Conservation (phyloP, 129 eudicot species). For the Ambrosia trifida region DNA sequence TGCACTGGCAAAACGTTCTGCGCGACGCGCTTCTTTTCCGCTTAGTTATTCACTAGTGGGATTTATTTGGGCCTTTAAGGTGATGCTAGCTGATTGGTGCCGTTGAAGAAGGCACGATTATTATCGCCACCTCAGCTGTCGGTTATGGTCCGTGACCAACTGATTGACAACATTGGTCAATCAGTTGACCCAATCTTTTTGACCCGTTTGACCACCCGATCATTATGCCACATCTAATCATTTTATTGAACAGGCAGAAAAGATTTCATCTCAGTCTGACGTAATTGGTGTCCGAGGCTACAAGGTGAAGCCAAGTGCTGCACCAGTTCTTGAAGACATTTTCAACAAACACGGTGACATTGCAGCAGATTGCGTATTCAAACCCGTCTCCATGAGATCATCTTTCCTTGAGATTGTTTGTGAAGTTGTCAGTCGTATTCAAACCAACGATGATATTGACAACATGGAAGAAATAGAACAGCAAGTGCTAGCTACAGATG, state of each 20-base stretch:
- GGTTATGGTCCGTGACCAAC: neutral
- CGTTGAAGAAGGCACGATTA: neutral
- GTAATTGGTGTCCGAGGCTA: slow-evolving; percentile 36
- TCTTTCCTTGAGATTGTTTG: slow-evolving; percentile 31
- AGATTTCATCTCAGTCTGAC: slow-evolving; percentile 1
- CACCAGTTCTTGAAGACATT: slow-evolving; percentile 35
- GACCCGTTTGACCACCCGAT: neutral
- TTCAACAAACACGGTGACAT: slow-evolving; percentile 41
- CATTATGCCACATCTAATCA: neutral
- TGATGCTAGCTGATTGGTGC: neutral
- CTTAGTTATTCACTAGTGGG: neutral
- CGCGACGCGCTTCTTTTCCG: too few species aligned
- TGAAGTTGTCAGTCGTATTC: slow-evolving; percentile 28
- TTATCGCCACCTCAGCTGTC: neutral
- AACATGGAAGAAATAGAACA: slow-evolving; percentile 27
- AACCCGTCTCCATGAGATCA: slow-evolving; percentile 25
- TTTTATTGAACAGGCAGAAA: neutral
- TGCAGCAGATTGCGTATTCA: slow-evolving; percentile 27
- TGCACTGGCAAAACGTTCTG: too few species aligned
- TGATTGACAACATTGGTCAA: too few species aligned
- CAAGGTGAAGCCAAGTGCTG: slow-evolving; percentile 40
- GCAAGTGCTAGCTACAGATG: slow-evolving; percentile 22
- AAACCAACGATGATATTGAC: neutral
- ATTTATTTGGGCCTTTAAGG: neutral
- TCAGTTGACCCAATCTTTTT: neutral